Conservation (phyloP, 2,329 filamentous ascomycete species). For the Pestalotiopsis sp. region DNA sequence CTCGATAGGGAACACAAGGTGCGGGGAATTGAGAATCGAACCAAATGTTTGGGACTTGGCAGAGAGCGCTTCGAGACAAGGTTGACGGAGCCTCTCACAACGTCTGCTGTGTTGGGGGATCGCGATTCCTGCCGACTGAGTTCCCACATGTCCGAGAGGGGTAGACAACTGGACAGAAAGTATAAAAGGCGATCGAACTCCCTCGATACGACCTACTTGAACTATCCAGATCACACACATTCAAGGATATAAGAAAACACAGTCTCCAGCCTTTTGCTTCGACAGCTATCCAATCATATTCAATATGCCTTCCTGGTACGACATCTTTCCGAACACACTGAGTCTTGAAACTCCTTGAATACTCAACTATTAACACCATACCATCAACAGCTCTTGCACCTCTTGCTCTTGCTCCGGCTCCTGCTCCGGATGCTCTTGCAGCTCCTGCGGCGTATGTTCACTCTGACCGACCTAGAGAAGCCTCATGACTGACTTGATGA, state of each 20-base stretch:
- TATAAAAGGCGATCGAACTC: neutral
- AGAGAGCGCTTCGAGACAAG: neutral
- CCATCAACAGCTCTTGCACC: conserved; percentile 4
- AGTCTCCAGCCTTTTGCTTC: neutral
- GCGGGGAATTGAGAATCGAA: neutral
- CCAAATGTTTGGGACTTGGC: conserved; percentile 3
- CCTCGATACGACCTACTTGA: neutral
- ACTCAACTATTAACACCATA: neutral
- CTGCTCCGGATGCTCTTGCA: conserved; percentile 10
- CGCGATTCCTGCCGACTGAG: neutral
- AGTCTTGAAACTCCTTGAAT: neutral
- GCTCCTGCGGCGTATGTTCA: conserved; percentile 10
- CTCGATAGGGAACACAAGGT: conserved; percentile 3
- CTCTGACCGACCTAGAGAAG: neutral
- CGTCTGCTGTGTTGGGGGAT: neutral
- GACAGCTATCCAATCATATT: neutral
- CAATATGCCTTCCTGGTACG: conserved; percentile 11
- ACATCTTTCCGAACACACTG: neutral
- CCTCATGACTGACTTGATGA: neutral
- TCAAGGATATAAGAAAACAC: neutral
- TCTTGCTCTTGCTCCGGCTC: conserved; percentile 11
- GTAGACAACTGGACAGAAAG: neutral
- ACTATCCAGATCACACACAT: neutral
- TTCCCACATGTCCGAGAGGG: neutral
- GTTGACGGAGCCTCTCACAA: neutral